Evolutionary conservation across 163 green algal species (phyloP).

Genomic region (Scenedesmus sp.): DNA sequence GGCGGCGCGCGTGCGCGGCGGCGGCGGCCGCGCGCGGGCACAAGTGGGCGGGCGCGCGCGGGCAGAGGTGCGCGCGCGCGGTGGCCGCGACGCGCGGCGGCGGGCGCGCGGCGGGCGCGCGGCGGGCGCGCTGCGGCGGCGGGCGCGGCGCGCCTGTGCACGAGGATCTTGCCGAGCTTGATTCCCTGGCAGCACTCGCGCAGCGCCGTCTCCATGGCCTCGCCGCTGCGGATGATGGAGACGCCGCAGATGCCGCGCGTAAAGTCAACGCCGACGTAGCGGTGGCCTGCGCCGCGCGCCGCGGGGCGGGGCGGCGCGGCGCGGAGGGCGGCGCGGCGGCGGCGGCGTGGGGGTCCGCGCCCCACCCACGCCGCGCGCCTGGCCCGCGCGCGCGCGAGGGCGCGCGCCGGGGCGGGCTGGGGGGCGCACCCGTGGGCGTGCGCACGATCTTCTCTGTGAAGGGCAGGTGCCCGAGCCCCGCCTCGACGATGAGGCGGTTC

Average conservation of each 20-base stretch:
- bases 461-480: constrained; percentile 93
- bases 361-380: too few relatives aligned
- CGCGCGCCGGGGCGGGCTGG: too few relatives aligned
- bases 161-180: constrained; percentile 61
- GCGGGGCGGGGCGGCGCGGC: background rate
- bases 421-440: constrained; percentile 81
- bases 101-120: too few relatives aligned
- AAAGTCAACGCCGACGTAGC: constrained; percentile 97
- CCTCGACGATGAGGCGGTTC: constrained; percentile 94
- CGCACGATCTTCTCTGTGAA: constrained; percentile 90
- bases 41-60: too few relatives aligned
- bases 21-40: too few relatives aligned
- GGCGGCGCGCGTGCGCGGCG: too few relatives aligned
- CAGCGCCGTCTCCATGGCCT: constrained; percentile 98
- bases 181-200: constrained; percentile 57
- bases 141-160: constrained; percentile 62
- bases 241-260: constrained; percentile 95
- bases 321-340: background rate
- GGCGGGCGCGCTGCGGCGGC: too few relatives aligned
- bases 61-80: too few relatives aligned
- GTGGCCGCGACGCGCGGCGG: too few relatives aligned
- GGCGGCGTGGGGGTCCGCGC: too few relatives aligned
- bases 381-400: too few relatives aligned
- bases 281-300: constrained; percentile 54
- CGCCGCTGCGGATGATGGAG: constrained; percentile 94